Evolutionary conservation across 805 yeast species (phyloP).

Genomic region (Diddensiella caesifluorescens): DNA sequence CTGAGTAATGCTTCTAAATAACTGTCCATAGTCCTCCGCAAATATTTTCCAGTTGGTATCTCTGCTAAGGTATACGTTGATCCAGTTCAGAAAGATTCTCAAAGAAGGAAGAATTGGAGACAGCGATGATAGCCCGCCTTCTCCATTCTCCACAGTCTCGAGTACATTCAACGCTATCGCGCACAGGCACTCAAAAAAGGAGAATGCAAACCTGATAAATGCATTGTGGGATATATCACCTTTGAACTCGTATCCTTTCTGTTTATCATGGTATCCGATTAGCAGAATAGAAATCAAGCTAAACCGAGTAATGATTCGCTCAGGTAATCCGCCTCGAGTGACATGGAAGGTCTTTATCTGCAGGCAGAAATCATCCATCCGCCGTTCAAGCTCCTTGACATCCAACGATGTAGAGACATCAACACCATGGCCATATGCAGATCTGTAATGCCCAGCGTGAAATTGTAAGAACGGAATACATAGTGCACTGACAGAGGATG

Average conservation of each 20-base stretch:
- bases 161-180: not conserved
- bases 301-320: not conserved
- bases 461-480: too few relatives aligned
- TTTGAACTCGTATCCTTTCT: not conserved
- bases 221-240: not conserved
- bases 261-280: not conserved
- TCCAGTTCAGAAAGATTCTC: constrained; percentile 14
- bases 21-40: not conserved
- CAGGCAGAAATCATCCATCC: too few relatives aligned
- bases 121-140: not conserved
- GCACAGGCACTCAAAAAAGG: not conserved
- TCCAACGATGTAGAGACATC: too few relatives aligned
- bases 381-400: too few relatives aligned
- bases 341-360: too few relatives aligned
- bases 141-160: not conserved
- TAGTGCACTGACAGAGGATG: too few relatives aligned
- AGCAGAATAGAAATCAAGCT: not conserved
- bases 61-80: not conserved
- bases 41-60: constrained; percentile 8
- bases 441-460: too few relatives aligned
- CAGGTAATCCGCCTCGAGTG: not conserved
- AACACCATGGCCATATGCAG: too few relatives aligned
- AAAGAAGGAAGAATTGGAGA: constrained; percentile 5
- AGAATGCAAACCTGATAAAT: not conserved
- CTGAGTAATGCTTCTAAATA: not conserved